Conservation (phyloP, 495 filamentous ascomycete genomes). For the Chaetomidium leptoderma region DNA sequence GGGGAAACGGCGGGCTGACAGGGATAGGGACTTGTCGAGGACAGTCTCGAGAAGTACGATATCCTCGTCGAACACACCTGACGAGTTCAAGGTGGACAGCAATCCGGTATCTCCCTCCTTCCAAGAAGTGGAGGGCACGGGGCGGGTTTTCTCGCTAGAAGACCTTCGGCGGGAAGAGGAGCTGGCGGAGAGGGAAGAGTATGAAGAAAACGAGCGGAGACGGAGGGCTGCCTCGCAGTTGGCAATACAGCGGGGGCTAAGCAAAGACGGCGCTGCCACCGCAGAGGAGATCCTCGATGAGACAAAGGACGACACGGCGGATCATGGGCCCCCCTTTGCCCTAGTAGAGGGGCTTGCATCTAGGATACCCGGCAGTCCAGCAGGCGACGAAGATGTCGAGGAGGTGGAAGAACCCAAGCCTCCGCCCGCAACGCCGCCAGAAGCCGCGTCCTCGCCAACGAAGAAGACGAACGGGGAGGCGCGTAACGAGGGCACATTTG, state of each 20-base stretch:
- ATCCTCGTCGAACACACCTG: constrained; percentile 46
- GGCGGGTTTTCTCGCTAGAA: constrained; percentile 52
- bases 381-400: not conserved
- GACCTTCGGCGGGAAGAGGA: constrained; percentile 79
- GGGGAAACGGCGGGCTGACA: constrained; percentile 55
- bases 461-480: not conserved
- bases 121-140: constrained; percentile 25
- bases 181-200: constrained; percentile 60
- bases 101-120: constrained; percentile 32
- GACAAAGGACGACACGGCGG: not conserved
- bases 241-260: constrained; percentile 66
- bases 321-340: not conserved
- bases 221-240: constrained; percentile 67
- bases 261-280: constrained; percentile 32
- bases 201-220: constrained; percentile 63
- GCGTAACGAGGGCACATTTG: constrained; percentile 20
- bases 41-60: constrained; percentile 50
- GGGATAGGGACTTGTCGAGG: constrained; percentile 47
- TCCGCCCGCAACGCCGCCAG: not conserved
- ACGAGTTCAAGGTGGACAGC: constrained; percentile 31
- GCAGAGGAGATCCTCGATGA: constrained; percentile 22
- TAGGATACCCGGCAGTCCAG: not conserved
- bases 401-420: constrained; percentile 20
- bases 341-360: not conserved
- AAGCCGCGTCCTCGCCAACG: not conserved